Evolutionary conservation across 768 basidiomycete genomes (phyloP).

Genomic region (Mycena epipterygia): DNA sequence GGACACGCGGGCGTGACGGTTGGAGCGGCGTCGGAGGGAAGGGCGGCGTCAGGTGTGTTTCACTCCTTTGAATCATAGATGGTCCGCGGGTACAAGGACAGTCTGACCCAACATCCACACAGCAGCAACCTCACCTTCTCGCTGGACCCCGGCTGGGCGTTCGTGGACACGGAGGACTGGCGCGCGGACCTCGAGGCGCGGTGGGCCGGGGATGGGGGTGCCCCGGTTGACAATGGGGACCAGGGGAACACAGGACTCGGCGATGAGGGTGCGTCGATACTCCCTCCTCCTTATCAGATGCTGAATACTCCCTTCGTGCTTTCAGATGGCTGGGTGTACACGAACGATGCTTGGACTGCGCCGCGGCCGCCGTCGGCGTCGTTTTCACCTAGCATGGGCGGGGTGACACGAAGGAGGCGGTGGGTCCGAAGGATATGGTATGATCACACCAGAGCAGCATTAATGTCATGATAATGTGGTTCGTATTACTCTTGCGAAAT

Average conservation of each 20-base stretch:
- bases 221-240: background rate
- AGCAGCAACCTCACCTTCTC: conserved; percentile 88
- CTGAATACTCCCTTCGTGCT: background rate
- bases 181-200: conserved; percentile 69
- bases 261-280: conserved; percentile 43
- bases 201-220: conserved; percentile 62
- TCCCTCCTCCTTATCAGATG: background rate
- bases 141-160: conserved; percentile 80
- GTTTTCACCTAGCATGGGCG: conserved; percentile 55
- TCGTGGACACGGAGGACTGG: conserved; percentile 86
- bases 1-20: conserved; percentile 81
- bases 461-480: background rate
- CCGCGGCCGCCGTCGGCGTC: conserved; percentile 51
- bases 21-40: conserved; percentile 70
- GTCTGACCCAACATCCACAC: conserved; percentile 38
- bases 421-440: conserved; percentile 83
- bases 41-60: conserved; percentile 75
- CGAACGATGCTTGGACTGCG: conserved; percentile 81
- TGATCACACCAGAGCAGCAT: conserved; percentile 42
- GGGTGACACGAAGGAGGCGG: conserved; percentile 74
- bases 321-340: conserved; percentile 86
- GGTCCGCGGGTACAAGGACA: conserved; percentile 5
- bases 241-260: conserved; percentile 17
- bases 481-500: background rate
- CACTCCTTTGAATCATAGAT: background rate